Percentiles rank a stretch among this genome's conserved stretches.
These are phyloP conservation scores for Colletotrichum magnum DNA, from an alignment of 2,329 filamentous ascomycete genomes.

Conservation along the genomic window DNA sequence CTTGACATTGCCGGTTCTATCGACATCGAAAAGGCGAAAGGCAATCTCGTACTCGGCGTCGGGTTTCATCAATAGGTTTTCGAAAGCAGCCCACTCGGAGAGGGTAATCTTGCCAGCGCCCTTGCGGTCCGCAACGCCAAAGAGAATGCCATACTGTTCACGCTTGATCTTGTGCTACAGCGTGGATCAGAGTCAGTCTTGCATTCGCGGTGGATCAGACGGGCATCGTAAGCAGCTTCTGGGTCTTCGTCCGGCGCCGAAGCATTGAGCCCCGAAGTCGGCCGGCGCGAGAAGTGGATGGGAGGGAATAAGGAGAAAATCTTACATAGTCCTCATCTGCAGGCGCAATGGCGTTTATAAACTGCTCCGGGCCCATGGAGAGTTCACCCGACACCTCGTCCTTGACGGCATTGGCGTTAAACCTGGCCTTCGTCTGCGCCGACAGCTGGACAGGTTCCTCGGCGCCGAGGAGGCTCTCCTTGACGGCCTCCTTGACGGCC, in stretches of 20 bases:
- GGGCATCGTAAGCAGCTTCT: conserved; percentile 21
- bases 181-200: conserved; percentile 17
- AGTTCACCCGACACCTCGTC: conserved; percentile 83
- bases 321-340: conserved; percentile 91
- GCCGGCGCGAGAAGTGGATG: background rate
- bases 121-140: conserved; percentile 88
- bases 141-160: conserved; percentile 95
- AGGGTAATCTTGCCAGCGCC: conserved; percentile 81
- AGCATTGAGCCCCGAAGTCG: conserved; percentile 6
- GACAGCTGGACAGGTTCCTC: conserved; percentile 75
- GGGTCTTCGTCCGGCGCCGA: background rate
- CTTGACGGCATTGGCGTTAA: conserved; percentile 81
- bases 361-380: conserved; percentile 87
- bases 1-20: conserved; percentile 86
- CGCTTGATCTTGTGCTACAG: conserved; percentile 95
- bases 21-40: conserved; percentile 94
- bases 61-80: conserved; percentile 92
- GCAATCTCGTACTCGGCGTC: conserved; percentile 99
- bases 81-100: conserved; percentile 91
- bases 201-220: conserved; percentile 22
- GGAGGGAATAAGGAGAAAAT: conserved; percentile 43
- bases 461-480: conserved; percentile 81
- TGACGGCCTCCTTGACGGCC: conserved; percentile 78
- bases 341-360: conserved; percentile 91
- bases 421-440: conserved; percentile 81